Evolutionary conservation across 1,139 yeast species (phyloP).

Genomic region (Hansenula sp.): DNA sequence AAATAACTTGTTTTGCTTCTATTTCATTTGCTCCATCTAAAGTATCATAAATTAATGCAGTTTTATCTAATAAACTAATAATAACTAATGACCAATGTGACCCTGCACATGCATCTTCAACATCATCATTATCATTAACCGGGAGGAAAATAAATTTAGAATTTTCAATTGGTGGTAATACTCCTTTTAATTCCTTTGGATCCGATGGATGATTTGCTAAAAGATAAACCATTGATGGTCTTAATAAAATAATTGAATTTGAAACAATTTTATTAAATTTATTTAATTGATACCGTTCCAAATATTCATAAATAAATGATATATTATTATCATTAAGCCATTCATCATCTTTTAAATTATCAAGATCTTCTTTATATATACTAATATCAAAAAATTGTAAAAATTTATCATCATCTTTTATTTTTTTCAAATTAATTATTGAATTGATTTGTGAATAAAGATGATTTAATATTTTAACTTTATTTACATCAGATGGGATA

Average conservation of each 20-base stretch:
- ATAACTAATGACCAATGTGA: conserved; percentile 54
- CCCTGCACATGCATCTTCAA: conserved; percentile 44
- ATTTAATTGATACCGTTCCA: conserved; percentile 33
- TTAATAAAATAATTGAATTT: conserved; percentile 26
- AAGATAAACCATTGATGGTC: conserved; percentile 37
- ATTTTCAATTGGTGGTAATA: conserved; percentile 36
- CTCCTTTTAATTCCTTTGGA: conserved; percentile 31
- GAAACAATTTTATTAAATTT: conserved; percentile 15
- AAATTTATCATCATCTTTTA: conserved; percentile 15
- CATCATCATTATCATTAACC: conserved; percentile 47
- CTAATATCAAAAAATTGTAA: conserved; percentile 36
- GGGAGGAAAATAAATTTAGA: conserved; percentile 46
- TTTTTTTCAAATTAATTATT: conserved; percentile 3
- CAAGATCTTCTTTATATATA: conserved; percentile 41
- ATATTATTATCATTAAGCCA: conserved; percentile 76
- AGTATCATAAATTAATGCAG: conserved; percentile 43
- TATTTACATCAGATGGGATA: conserved; percentile 16
- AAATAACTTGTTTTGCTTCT: conserved; percentile 31
- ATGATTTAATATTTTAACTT: conserved; percentile 10
- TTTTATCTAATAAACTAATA: conserved; percentile 32
- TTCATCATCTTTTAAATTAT: conserved; percentile 45
- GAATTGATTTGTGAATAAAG: conserved; percentile 12
- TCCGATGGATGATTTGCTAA: conserved; percentile 26
- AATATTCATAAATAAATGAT: conserved; percentile 55
- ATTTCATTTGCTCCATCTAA: conserved; percentile 35